Base-by-base conservation (phyloP, 108 stramenopile species). In the Nannochloropsis gaditana region DNA sequence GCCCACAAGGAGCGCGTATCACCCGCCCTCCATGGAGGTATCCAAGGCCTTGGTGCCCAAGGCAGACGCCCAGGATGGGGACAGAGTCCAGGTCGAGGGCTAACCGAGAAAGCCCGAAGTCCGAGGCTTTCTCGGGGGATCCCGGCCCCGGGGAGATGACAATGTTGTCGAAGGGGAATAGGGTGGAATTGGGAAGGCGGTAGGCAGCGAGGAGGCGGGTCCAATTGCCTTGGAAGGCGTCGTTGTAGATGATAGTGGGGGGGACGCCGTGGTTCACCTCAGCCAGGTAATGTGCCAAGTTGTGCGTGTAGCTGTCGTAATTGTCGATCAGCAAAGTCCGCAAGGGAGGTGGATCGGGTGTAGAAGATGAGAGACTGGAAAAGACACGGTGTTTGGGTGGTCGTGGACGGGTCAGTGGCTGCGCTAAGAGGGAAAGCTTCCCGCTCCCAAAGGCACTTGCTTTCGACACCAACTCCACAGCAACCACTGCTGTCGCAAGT, bases 261-360 rank as follows among this genome's bases (percentile, higher is more conserved):
- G 94, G 94, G 79, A 90, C 83, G 1, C 84, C 86, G 79, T 93
- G 93, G 59, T 73, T 73, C 80, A 95, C 87, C n/a, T 92, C 90
- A 8, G 94, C 90, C 81, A 96, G 81, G 84, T 93, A 91, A 85
- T 96, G 94, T 80, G 92, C 95, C 21, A 97, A 88, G 90, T 97
- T 97, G 92, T 97, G 96, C 4, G 96, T 97, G 87, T 96, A 97
- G 31, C 95, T 95, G 92, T 97, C 96, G 85, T 96, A 96, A 87
- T 97, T 95, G 91, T 97, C 96, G 83, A 97, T 94, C 44, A 97
- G 91, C 21, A 97, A 88, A 10, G 91, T 92, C 50, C 84, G 85
- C 21, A 88, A 45, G n/a, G 45, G 43, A 17, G 21, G 31, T 6
- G 11, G 42, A 41, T 9, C 82, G 31, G n/a, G 59, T 6, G 59